A percentile compares a stretch with the other conserved stretches of the same genome.
These are phyloP conservation scores for Coniferiporia weirii DNA, from an alignment of 1,284 basidiomycete genomes.

Conservation along the genomic window DNA sequence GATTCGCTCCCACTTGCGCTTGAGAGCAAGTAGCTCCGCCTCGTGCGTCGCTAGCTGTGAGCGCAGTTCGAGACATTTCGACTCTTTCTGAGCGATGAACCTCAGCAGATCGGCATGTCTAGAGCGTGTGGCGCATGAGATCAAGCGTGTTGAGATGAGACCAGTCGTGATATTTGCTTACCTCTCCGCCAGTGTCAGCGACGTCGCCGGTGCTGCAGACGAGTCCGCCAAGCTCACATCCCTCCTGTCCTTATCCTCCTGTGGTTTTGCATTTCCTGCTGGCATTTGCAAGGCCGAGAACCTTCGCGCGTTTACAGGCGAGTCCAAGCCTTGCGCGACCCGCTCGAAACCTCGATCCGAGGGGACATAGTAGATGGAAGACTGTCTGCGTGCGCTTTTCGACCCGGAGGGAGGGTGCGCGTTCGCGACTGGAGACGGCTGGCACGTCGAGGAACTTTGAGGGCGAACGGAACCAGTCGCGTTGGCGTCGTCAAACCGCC, in stretches of 20 bases:
- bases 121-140: background rate
- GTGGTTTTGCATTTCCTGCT: background rate
- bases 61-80: conserved; percentile 72
- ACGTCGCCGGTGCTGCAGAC: conserved; percentile 25
- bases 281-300: background rate
- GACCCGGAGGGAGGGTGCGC: background rate
- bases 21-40: conserved; percentile 63
- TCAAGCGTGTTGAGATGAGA: background rate
- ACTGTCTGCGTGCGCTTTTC: conserved; percentile 40
- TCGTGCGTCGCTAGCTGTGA: conserved; percentile 66
- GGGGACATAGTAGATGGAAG: conserved; percentile 58
- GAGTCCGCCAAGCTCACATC: background rate
- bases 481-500: background rate
- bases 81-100: conserved; percentile 79
- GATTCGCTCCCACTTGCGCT: conserved; percentile 77
- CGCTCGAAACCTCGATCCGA: conserved; percentile 26
- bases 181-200: conserved; percentile 62
- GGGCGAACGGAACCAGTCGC: background rate
- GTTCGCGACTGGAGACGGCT: background rate
- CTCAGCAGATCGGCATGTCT: conserved; percentile 73
- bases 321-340: conserved; percentile 19
- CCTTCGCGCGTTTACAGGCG: conserved; percentile 19
- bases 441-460: background rate
- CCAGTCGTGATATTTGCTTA: conserved; percentile 23
- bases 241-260: background rate